phyloP scores from a whole-genome alignment of 2,329 filamentous ascomycete species.

The Aspergillus neoniger region DNA sequence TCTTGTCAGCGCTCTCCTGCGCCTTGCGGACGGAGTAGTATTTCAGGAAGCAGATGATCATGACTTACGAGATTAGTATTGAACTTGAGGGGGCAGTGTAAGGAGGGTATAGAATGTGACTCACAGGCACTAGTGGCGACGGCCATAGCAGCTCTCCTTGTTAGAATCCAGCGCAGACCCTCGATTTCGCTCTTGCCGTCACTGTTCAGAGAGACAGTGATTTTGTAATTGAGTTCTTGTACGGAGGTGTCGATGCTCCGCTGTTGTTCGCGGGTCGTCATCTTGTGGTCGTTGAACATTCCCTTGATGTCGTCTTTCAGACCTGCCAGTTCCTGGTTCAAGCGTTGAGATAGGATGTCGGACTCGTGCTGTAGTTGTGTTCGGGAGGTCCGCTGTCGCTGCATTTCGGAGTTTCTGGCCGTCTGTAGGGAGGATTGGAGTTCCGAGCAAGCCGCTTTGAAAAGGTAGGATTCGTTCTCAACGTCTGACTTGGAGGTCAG shows the following conservation, averaged over 20 bases:
- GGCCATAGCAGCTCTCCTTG: conserved; percentile 63
- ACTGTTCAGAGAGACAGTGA: conserved; percentile 84
- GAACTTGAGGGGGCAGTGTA: background rate
- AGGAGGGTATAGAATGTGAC: conserved; percentile 20
- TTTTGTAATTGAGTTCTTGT: conserved; percentile 95
- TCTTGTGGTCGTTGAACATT: conserved; percentile 94
- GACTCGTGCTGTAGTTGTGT: conserved; percentile 89
- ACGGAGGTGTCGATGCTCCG: conserved; percentile 82
- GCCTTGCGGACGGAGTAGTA: conserved; percentile 45
- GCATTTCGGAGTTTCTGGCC: conserved; percentile 72
- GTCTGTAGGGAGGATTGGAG: conserved; percentile 83
- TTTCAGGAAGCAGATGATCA: conserved; percentile 51
- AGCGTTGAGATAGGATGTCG: conserved; percentile 83
- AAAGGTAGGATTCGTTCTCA: conserved; percentile 93
- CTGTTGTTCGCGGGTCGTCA: conserved; percentile 87
- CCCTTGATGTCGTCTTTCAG: conserved; percentile 91
- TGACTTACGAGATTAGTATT: conserved; percentile 37
- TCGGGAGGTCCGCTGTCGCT: conserved; percentile 78
- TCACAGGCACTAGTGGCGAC: conserved; percentile 55
- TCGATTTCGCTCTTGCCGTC: conserved; percentile 93
- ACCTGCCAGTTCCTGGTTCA: conserved; percentile 78
- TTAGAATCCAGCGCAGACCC: conserved; percentile 81
- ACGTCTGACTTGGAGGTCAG: conserved; percentile 89
- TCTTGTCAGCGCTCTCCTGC: conserved; percentile 32
- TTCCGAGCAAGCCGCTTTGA: conserved; percentile 90